Conservation (phyloP, 2,329 filamentous ascomycete species). For the Chrysoporthe cubensis region DNA sequence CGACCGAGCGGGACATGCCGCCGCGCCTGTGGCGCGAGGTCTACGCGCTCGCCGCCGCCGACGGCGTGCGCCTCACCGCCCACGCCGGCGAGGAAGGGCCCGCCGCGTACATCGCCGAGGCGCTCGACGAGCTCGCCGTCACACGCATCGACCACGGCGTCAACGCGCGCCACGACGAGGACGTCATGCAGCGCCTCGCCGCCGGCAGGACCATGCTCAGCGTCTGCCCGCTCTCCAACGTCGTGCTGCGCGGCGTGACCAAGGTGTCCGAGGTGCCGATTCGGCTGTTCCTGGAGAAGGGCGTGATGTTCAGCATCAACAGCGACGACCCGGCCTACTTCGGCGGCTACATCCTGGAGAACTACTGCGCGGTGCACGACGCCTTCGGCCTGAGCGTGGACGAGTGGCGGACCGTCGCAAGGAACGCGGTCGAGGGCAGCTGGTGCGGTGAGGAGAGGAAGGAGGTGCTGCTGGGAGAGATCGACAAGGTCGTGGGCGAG, state of each 20-base stretch:
- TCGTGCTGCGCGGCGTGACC: slow-evolving; percentile 61
- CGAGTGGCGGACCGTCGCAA: slow-evolving; percentile 71
- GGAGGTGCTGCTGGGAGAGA: slow-evolving; percentile 54
- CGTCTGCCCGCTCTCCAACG: slow-evolving; percentile 75
- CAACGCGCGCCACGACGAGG: slow-evolving; percentile 62
- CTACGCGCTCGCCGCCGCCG: slow-evolving; percentile 57
- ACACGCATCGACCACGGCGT: slow-evolving; percentile 78
- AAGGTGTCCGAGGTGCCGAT: slow-evolving; percentile 62
- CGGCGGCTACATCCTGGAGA: slow-evolving; percentile 74
- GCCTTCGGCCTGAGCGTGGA: slow-evolving; percentile 63
- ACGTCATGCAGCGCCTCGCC: slow-evolving; percentile 62
- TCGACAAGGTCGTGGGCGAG: slow-evolving; percentile 41
- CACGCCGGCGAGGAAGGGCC: slow-evolving; percentile 80
- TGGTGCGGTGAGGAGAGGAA: slow-evolving; percentile 72
- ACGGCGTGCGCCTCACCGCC: slow-evolving; percentile 66
- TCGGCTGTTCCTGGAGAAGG: slow-evolving; percentile 62
- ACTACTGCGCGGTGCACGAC: slow-evolving; percentile 76
- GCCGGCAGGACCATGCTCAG: slow-evolving; percentile 64
- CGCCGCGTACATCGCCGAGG: slow-evolving; percentile 64
- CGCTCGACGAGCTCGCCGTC: slow-evolving; percentile 64
- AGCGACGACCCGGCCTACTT: slow-evolving; percentile 79
- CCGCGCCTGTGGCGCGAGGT: slow-evolving; percentile 63
- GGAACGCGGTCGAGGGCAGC: slow-evolving; percentile 66
- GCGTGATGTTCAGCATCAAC: slow-evolving; percentile 73
- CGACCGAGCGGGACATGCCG: slow-evolving; percentile 42